phyloP scores from a whole-genome alignment of 495 filamentous ascomycete genomes.

The Echria macrotheca region DNA sequence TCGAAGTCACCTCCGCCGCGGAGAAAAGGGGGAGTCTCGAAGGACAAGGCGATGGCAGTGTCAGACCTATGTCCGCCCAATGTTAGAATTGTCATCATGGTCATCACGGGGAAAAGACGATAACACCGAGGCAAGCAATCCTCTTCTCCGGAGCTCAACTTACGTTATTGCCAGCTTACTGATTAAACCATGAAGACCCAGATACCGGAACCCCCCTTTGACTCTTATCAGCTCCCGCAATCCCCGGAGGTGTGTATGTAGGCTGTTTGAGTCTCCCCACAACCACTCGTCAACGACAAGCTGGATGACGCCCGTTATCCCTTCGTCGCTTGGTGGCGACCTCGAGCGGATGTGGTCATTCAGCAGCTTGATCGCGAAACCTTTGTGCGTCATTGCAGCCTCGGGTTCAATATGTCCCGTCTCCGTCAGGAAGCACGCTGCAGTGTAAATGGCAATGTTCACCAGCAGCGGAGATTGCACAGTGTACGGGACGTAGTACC shows the following conservation, averaged over 20 bases:
- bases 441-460: constrained; percentile 32
- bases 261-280: constrained; percentile 29
- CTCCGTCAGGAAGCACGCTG: constrained; percentile 35
- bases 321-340: constrained; percentile 29
- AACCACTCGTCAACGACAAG: constrained; percentile 36
- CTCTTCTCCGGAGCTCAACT: constrained; percentile 3
- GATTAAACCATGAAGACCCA: constrained; percentile 33
- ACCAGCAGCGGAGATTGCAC: constrained; percentile 30
- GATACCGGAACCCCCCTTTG: constrained; percentile 30
- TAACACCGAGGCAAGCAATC: background rate
- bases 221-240: constrained; percentile 32
- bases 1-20: constrained; percentile 24
- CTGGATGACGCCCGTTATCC: constrained; percentile 32
- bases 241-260: constrained; percentile 29
- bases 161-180: constrained; percentile 35
- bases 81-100: no score
- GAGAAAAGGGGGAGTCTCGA: constrained; percentile 26
- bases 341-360: constrained; percentile 33
- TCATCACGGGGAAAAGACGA: no score
- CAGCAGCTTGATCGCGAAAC: constrained; percentile 27
- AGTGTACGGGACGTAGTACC: constrained; percentile 31
- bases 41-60: constrained; percentile 29
- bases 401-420: constrained; percentile 31
- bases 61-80: constrained; percentile 25
- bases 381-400: constrained; percentile 32